Base-by-base conservation (phyloP, 306 rosid genomes). In the Geum urbanum region DNA sequence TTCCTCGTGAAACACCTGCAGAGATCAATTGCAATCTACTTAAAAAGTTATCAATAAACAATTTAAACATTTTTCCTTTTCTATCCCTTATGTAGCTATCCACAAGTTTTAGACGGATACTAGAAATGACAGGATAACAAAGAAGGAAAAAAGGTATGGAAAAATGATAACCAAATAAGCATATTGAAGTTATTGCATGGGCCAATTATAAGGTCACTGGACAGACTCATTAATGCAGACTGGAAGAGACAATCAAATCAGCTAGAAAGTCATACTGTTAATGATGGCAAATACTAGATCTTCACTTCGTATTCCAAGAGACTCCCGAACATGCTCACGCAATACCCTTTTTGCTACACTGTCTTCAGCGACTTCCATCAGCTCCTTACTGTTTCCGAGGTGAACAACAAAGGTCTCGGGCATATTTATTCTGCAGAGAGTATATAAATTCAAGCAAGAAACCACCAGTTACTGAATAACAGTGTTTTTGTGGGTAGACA, bases 321-420 rank as follows among this genome's bases (percentile, higher is more conserved):
- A 87, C 67, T 91, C 89, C 40, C 95, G 83, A 65, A 91, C 90
- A 80, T 94, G 97, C 88, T 94, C 99, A 59, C 91, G 89, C 74
- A 94, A 86, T 80, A 87, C 96, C 82, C 95, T 83, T 80, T 91
- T 94, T 35, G 97, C 95, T 15, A 87, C 82, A 77, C 78, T 74
- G 84, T 86, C 85, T 74, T 94, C 99, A 66, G 99, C 96, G 72
- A 94, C 96, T 74, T 94, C 97, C 91, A 81, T 94, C 12, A 94
- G 96, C 51, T 94, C 99, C 80, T 89, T 94, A 85, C 99, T 94
- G 85, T 94, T 94, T 78, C 99, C 99, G 20, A 91, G 97, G 85
- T 94, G 99, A 72, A 94, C 96, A 50, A 91, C 96, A 77, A 80
- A 89, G 60, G 99, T 91, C 75, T 87, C 75, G 9, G 97, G 99